A percentile compares a stretch with the other conserved stretches of the same genome.
Conservation (phyloP, 768 basidiomycete genomes). For the Pleurotus tuber-regium region DNA sequence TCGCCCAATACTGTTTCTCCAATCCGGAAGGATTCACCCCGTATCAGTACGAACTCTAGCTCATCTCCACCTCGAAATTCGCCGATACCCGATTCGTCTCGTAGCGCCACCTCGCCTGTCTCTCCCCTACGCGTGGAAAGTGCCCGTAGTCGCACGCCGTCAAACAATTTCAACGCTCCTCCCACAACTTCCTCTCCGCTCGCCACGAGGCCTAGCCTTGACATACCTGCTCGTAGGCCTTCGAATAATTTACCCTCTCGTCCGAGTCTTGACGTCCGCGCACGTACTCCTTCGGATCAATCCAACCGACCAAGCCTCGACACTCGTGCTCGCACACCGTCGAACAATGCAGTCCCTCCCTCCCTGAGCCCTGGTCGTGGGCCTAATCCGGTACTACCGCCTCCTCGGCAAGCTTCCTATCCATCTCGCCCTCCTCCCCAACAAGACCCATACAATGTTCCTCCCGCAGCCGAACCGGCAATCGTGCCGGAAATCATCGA, state of each 20-base stretch:
- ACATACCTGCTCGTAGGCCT: conserved; percentile 18
- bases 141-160: conserved; percentile 1
- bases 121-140: not conserved
- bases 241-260: conserved; percentile 16
- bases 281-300: conserved; percentile 3
- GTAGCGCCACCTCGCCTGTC: conserved; percentile 13
- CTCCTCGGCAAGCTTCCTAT: not conserved
- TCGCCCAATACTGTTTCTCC: conserved; percentile 13
- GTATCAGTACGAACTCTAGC: conserved; percentile 28
- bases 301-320: conserved; percentile 71
- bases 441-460: not conserved
- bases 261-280: conserved; percentile 10
- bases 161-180: not conserved
- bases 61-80: conserved; percentile 14
- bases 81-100: conserved; percentile 18
- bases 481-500: conserved; percentile 40
- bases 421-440: not conserved
- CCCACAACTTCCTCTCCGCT: conserved; percentile 7
- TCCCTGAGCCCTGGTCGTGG: not conserved
- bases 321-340: conserved; percentile 20
- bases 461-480: not conserved
- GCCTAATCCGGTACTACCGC: not conserved
- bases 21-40: conserved; percentile 26
- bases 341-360: not conserved
- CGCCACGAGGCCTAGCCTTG: conserved; percentile 20